Base-by-base conservation (phyloP, 306 rosid species). In the Purshia tridentata region DNA sequence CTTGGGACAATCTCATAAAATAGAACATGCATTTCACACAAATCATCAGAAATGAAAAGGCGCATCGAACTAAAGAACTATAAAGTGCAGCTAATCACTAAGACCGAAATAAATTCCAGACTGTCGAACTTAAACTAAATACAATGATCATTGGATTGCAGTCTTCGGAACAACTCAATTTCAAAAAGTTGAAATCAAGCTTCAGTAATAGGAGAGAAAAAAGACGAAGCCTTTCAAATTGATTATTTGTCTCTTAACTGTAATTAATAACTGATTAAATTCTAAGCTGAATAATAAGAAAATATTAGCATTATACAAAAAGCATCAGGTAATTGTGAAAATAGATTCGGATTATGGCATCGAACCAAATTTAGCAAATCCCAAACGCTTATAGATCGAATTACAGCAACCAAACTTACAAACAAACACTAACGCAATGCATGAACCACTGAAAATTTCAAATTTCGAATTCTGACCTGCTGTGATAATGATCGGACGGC, bases 381-480 rank as follows among this genome's bases (percentile, higher is more conserved):
- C 18, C 44, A 22, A 14, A 45, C 4, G 75, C 75, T 12, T 9
- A 45, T 29, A 56, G 75, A 57, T 23, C 80, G 29, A 69, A 69
- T 20, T 48, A 29, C 70, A 41, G 1, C 23, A 0, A 11, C 8
- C 22, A 7, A 20, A 5, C 18, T 60, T 51, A 59, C 50, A 19
- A 77, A 67, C 1, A 29, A 5, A 23, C 54, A 9, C 13, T 40
- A 51, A n/a, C 5, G 35, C 10, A 50, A 35, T 1, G 55, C 73
- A 0, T 5, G 20, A 56, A 42, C 18, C 67, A 47, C 8, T 40
- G 58, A 66, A 73, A 16, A 65, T 53, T 41, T 45, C 29, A 66
- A 76, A 65, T 53, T 41, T 45, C 1, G 45, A 51, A 75, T 71
- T 61, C 69, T 57, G 29, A 88, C 97, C 97, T 79, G 79, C 67